Base-by-base conservation (phyloP, 331 rosid species). In the Malus hybrid region DNA sequence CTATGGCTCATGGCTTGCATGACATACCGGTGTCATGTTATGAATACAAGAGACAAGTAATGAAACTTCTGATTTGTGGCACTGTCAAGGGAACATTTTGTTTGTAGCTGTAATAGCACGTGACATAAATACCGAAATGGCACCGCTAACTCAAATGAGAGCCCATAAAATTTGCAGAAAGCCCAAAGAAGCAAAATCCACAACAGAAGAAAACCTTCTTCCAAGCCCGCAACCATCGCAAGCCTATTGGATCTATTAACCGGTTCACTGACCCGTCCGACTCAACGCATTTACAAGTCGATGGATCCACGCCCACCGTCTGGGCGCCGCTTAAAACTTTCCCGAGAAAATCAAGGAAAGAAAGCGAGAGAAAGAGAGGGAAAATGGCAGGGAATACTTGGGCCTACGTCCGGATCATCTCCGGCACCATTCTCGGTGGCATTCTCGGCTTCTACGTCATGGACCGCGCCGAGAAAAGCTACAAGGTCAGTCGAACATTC, bases 371-470 rank as follows among this genome's bases (percentile, higher is more conserved):
- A 31, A 31, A 0, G 36, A 6, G 9, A 9, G 61, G 55, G 16
- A 56, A 57, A 54, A 76, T 77, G 74, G 71, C 69, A 15, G 80
- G 80, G 75, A 55, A 83, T 67, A 82, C 67, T 73, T 93, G 96
- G 98, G 96, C 82, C 20, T 93, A 86, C 54, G 52, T 87, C 69
- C 82, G 96, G 78, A 90, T 93, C 85, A 90, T 90, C 71, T 12
- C 82, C 61, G 98, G 98, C 18, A 93, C 96, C 20, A 83, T 90
- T 69, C 12, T 83, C 11, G 98, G 96, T 63, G 96, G 96, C 73
- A 79, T 80, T 64, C 89, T 93, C 76, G 96, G 96, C 81, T 93
- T 93, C 90, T 93, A 93, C 54, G 91, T 85, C 60, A 92, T 90
- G 96, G 93, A 90, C 75, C 91, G 88, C 33, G 10, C 82, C n/a